Evolutionary conservation across 176 grass and related monocot species (phyloP), one percentile per base, ranked within the genome.

Genomic region (Aegilops bicornis): DNA sequence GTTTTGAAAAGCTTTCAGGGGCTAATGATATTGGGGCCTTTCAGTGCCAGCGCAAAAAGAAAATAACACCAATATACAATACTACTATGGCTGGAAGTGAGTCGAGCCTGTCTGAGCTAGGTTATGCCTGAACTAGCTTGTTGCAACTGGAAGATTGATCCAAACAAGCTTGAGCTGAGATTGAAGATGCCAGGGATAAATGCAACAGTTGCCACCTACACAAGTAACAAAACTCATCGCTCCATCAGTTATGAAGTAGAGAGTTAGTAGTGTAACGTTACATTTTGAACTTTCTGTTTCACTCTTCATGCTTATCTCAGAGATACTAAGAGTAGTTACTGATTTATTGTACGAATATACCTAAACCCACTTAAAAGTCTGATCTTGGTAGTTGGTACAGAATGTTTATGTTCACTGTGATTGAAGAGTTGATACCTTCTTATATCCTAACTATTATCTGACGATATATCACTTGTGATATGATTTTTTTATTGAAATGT

Each of bases 271-370:
- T 68, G 63, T 68, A 68, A 81, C 20, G 0, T 20, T 13, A 69
- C 17, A 69, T 33, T 10, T 69, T 68, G 1, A 80, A 27, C 20
- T 33, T 58, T 52, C 2, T 50, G 30, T 73, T 52, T 77, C 10
- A 33, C 17, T 84, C 60, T 83, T 62, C 52, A 63, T 73, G 50
- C 81, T 82, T 83, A 60, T 74, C 23, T 45, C 16, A 64, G 14
- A 75, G 3, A 11, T 30, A 10, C 35, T 75, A n/a, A 43, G 11
- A 27, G 37, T 84, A 30, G 10, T 76, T 75, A 75, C 39, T 33
- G 37, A 27, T 9, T 75, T 75, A 75, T 40, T 64, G 82, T 75
- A 63, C 24, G 22, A 84, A 64, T 64, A 48, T 59, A 64, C 25
- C 37, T 74, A 42, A 84, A 64, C 27, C 14, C 8, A 12, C 10